Evolutionary conservation across 768 basidiomycete species (phyloP), one percentile per base, ranked within the genome.

Genomic region (Pisolithus orientalis): DNA sequence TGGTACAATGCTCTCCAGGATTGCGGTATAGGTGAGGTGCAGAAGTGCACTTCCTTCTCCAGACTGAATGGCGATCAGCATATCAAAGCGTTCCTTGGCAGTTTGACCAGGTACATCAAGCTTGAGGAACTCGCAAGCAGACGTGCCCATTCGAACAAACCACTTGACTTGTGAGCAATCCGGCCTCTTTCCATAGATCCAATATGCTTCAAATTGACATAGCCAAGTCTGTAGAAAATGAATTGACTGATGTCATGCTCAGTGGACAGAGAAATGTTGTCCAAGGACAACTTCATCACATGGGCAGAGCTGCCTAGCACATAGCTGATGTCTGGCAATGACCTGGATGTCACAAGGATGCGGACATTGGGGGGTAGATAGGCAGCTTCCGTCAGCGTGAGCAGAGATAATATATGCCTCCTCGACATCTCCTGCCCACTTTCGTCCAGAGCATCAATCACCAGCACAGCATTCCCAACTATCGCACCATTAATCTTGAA

Each of bases 401-500:
- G 39, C 9, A 56, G 16, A 29, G n/a, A 0, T n/a, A 68, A 59
- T 17, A 66, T 53, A 5, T n/a, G n/a, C 21, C 44, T 40, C 14
- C 57, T 54, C 32, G 39, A 28, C 1, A 16, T 13, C 4, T 40
- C 44, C 9, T 58, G 44, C 6, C 52, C 50, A 34, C 57, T 59
- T 43, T 57, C 60, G 32, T 62, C 59, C 24, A 65, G 44, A 4
- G 50, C 66, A 39, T 68, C 66, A n/a, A 66, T 60, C 40, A 68
- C 48, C 13, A 65, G 49, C 4, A 63, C 34, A 8, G 64, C 54
- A 11, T 59, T 62, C 13, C 59, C 57, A 44, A 54, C 5, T 16
- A 61, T 39, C 11, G 43, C 46, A 25, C 34, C 52, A 32, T 14
- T 10, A n/a, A 57, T 14, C 6, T 24, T 44, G n/a, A 17, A 11